These are phyloP conservation scores for Pleurotus pulmonarius DNA, from an alignment of 768 basidiomycete species.

Conservation along the genomic window DNA sequence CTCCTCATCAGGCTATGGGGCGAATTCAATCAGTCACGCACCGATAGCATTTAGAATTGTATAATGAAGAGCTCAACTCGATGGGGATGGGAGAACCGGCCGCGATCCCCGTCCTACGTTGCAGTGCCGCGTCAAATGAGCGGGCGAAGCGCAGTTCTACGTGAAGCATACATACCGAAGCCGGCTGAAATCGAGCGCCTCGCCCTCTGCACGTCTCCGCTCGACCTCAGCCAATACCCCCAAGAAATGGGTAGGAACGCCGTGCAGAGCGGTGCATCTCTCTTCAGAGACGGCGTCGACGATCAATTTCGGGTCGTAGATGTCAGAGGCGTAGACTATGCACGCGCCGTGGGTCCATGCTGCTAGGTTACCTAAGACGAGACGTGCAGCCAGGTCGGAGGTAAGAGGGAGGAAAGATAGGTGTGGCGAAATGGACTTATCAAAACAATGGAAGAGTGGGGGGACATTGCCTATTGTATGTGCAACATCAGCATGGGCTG, in stretches of 20 bases:
- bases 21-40: not conserved
- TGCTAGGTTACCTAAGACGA: constrained; percentile 78
- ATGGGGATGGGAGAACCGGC: constrained; percentile 79
- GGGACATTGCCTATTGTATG: constrained; percentile 65
- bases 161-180: constrained; percentile 50
- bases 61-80: constrained; percentile 32
- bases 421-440: constrained; percentile 50
- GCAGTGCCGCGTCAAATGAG: not conserved
- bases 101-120: constrained; percentile 71
- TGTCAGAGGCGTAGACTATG: constrained; percentile 71
- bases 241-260: constrained; percentile 83
- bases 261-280: constrained; percentile 75
- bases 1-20: constrained; percentile 48
- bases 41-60: not conserved
- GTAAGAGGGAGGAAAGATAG: constrained; percentile 11
- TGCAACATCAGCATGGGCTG: not conserved
- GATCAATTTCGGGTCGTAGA: constrained; percentile 59
- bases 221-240: constrained; percentile 69
- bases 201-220: constrained; percentile 42
- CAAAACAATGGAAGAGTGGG: constrained; percentile 86
- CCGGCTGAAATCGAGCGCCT: constrained; percentile 40
- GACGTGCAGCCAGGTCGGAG: constrained; percentile 40
- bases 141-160: not conserved
- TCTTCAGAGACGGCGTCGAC: constrained; percentile 70
- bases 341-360: constrained; percentile 72